A percentile compares a stretch with the other conserved stretches of the same genome.
Conservation (phyloP, 306 rosid species). For the Begonia loranthoides region DNA sequence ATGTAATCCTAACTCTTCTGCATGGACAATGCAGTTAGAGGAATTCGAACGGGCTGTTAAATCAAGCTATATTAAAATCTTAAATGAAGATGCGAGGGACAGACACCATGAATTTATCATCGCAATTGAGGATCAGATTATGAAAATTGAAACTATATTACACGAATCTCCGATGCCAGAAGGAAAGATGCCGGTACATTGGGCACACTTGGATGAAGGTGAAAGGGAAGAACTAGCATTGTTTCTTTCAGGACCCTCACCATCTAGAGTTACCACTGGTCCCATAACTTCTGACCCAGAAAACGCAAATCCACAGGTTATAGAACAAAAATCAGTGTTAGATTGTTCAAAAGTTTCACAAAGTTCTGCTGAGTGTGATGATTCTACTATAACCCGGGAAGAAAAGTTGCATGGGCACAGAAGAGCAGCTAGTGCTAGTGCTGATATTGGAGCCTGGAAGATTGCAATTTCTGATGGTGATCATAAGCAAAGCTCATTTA, state of each 20-base stretch:
- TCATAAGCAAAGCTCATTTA: conserved; percentile 19
- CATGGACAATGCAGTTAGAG: conserved; percentile 55
- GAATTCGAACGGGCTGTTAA: conserved; percentile 64
- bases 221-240: conserved; percentile 68
- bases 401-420: conserved; percentile 62
- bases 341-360: conserved; percentile 19
- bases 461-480: conserved; percentile 52
- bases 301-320: conserved; percentile 19
- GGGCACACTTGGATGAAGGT: conserved; percentile 76
- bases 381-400: conserved; percentile 18
- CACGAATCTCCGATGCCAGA: conserved; percentile 32
- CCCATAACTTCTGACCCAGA: conserved; percentile 14
- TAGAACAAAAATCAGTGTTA: conserved; percentile 15
- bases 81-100: conserved; percentile 41
- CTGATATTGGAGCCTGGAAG: conserved; percentile 69
- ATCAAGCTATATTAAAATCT: conserved; percentile 47
- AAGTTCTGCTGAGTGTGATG: conserved; percentile 22
- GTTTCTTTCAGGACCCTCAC: conserved; percentile 56
- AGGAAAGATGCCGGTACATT: conserved; percentile 43
- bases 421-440: conserved; percentile 86
- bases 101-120: conserved; percentile 60
- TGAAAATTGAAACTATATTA: conserved; percentile 37
- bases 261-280: conserved; percentile 12
- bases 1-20: not conserved
- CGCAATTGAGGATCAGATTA: conserved; percentile 50